Percentiles rank a stretch among this genome's conserved stretches.
phyloP scores from a whole-genome alignment of 805 yeast genomes.

The Cyberlindnera galapagoensis region DNA sequence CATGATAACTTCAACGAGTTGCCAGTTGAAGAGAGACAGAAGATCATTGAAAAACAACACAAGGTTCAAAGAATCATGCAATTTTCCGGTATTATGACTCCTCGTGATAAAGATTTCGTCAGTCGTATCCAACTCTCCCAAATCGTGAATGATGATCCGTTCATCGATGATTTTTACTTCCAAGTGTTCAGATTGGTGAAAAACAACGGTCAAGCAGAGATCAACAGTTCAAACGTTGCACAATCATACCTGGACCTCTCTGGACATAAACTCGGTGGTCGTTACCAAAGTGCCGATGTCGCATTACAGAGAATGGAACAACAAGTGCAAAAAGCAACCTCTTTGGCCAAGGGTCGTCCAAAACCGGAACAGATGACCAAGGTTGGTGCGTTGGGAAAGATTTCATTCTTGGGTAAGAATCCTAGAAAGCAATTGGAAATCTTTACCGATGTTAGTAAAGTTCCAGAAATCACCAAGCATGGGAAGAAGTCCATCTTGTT shows the following conservation, averaged over 20 bases:
- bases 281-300: conserved; percentile 76
- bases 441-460: conserved; percentile 43
- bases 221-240: conserved; percentile 74
- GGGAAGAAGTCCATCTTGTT: conserved; percentile 51
- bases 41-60: conserved; percentile 60
- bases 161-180: conserved; percentile 92
- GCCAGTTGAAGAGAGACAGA: conserved; percentile 68
- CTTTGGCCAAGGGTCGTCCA: conserved; percentile 86
- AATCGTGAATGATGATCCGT: conserved; percentile 95
- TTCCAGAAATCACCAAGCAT: conserved; percentile 23
- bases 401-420: conserved; percentile 70
- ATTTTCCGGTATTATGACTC: conserved; percentile 93
- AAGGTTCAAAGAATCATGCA: conserved; percentile 70
- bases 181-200: conserved; percentile 83
- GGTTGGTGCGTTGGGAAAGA: conserved; percentile 89
- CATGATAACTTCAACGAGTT: conserved; percentile 32
- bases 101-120: conserved; percentile 93
- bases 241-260: conserved; percentile 87
- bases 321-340: conserved; percentile 93
- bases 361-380: conserved; percentile 49
- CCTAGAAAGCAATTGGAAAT: conserved; percentile 83
- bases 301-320: conserved; percentile 97
- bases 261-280: conserved; percentile 85
- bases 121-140: conserved; percentile 92
- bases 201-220: conserved; percentile 38